Evolutionary conservation across 2,329 filamentous ascomycete species (phyloP).

Genomic region (Coniochaeta sp.): DNA sequence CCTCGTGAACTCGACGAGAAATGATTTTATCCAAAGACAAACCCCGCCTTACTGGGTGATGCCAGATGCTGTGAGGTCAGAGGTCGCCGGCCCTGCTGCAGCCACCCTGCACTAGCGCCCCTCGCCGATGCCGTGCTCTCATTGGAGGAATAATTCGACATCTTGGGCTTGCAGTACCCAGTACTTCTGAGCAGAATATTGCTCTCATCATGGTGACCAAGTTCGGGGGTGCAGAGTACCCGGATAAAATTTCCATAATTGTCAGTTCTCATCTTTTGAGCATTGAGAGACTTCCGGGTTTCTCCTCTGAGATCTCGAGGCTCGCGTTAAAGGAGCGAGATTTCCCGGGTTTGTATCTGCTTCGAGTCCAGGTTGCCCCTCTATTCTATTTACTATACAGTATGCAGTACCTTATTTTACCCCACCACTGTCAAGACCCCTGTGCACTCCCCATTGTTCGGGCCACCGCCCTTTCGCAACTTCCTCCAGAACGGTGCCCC

Average conservation of each 20-base stretch:
- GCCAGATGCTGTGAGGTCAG: background rate
- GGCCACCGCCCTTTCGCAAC: background rate
- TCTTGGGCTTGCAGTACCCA: background rate
- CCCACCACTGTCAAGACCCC: background rate
- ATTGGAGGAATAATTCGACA: background rate
- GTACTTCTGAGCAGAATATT: background rate
- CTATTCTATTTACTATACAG: no score
- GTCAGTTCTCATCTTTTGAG: background rate
- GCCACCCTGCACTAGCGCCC: background rate
- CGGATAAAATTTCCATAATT: background rate
- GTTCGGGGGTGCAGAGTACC: background rate
- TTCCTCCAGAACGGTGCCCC: background rate
- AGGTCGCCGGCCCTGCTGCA: background rate
- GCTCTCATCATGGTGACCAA: background rate
- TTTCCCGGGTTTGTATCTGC: background rate
- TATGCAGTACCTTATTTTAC: no score
- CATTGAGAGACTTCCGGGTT: background rate
- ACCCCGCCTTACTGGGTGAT: background rate
- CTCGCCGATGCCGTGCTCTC: background rate
- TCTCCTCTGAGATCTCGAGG: background rate
- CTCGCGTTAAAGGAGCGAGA: background rate
- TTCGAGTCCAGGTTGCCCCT: background rate
- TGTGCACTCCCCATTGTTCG: background rate
- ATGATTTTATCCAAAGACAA: background rate
- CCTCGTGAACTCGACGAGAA: background rate